phyloP scores from a whole-genome alignment of 306 rosid species.

The Corylus avellana region DNA sequence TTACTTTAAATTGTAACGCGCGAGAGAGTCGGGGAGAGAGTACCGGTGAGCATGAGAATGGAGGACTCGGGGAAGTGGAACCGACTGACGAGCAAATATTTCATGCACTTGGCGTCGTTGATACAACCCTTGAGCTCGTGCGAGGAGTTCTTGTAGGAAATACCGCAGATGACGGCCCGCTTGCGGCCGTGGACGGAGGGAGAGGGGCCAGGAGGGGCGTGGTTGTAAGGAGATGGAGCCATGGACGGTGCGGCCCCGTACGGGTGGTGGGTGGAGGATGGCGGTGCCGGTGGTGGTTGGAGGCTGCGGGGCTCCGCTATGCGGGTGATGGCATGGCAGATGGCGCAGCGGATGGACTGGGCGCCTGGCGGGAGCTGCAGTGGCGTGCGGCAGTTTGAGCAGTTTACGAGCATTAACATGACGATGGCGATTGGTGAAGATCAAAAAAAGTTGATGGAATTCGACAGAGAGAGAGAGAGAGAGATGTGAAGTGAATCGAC shows the following conservation, averaged over 20 bases:
- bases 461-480: too few relatives aligned
- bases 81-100: conserved; percentile 45
- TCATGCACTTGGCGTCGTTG: conserved; percentile 59
- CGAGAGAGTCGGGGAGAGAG: background rate
- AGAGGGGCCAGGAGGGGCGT: conserved; percentile 19
- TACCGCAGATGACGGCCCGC: conserved; percentile 55
- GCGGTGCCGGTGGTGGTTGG: background rate
- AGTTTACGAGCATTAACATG: conserved; percentile 37
- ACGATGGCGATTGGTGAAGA: background rate
- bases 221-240: conserved; percentile 24
- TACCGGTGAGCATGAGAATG: conserved; percentile 52
- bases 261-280: background rate
- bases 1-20: too few relatives aligned
- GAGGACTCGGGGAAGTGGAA: conserved; percentile 48
- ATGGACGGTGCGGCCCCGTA: background rate
- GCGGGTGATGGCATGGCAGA: conserved; percentile 43
- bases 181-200: conserved; percentile 33
- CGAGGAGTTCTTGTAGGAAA: conserved; percentile 37
- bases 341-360: conserved; percentile 35
- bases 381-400: conserved; percentile 43
- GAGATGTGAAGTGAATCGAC: background rate
- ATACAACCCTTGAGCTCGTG: conserved; percentile 49
- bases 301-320: conserved; percentile 1
- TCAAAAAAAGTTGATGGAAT: too few relatives aligned
- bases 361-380: conserved; percentile 50